Evolutionary conservation across 2,329 filamentous ascomycete species (phyloP), one percentile per base, ranked within the genome.

Genomic region (Metarhizium sp.): DNA sequence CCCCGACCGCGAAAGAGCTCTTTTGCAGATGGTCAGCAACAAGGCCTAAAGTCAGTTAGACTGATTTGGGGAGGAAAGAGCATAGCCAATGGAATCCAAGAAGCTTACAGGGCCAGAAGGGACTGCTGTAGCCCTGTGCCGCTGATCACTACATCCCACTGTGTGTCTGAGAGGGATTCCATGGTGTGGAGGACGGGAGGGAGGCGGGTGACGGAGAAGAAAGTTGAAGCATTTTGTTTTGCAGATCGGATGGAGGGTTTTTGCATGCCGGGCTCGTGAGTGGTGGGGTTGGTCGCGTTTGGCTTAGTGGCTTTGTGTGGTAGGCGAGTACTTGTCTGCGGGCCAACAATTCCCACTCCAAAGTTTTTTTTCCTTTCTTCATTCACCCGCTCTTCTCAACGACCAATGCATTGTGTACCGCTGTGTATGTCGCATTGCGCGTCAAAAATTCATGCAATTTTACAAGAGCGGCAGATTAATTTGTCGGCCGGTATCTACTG

Each of bases 1-100:
- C 68, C 85, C 86, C 59, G 91, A 95, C 67, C 92, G 87, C 62
- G 92, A 97, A 64, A 97, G 80, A 65, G 92, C 88, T 80, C 92
- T 97, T 79, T 69, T 40, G 20, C 60, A 55, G 60, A 63, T 59
- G 58, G 65, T 68, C 64, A 68, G 68, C 66, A 65, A 67, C 63
- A 63, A 60, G 56, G 64, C 65, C 65, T 59, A 58, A 58, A 57
- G 57, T 63, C 61, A 64, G 60, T 49, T 32, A 50, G 14, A 25
- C 20, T 45, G 25, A 48, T 30, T 30, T 10, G 50, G 25, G 38
- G 11, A 36, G 20, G 32, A n/a, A 50, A 32, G 50, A 38, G 25
- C 13, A 34, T 46, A 10, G 59, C 63, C 64, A 57, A 66, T 67
- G 65, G 60, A 66, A 67, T 66, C 63, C 61, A 64, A 67, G 66